Conservation (phyloP, 2,329 filamentous ascomycete genomes). For the Penicillium brevicompactum region DNA sequence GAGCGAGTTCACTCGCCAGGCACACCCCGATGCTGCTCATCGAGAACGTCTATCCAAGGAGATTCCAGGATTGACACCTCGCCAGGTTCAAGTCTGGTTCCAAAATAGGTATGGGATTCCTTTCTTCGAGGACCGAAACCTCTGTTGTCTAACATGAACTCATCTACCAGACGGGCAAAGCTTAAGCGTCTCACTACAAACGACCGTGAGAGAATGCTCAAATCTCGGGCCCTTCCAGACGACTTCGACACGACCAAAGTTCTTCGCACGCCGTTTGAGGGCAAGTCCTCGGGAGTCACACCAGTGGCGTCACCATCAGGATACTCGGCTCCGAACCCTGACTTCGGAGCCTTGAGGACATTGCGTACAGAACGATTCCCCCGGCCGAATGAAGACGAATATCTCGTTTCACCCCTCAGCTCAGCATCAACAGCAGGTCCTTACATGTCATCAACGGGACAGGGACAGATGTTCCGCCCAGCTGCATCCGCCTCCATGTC, state of each 20-base stretch:
- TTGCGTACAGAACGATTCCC: conserved; percentile 38
- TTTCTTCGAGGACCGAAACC: not conserved
- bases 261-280: conserved; percentile 56
- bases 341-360: conserved; percentile 33
- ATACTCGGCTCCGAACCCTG: conserved; percentile 43
- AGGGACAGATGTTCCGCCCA: conserved; percentile 32
- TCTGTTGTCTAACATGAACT: not conserved
- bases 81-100: conserved; percentile 98
- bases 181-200: conserved; percentile 63
- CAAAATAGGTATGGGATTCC: conserved; percentile 76
- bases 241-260: conserved; percentile 63
- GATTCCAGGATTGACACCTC: conserved; percentile 86
- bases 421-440: conserved; percentile 38
- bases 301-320: conserved; percentile 51
- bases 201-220: conserved; percentile 63
- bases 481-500: conserved; percentile 28
- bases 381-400: conserved; percentile 40
- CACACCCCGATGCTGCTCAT: conserved; percentile 89
- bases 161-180: conserved; percentile 56
- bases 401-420: conserved; percentile 40
- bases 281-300: conserved; percentile 48
- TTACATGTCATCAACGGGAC: conserved; percentile 35
- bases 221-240: conserved; percentile 61
- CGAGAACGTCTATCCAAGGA: conserved; percentile 83
- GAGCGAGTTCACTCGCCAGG: conserved; percentile 95